Percentiles rank a stretch among this genome's conserved stretches.
These are phyloP conservation scores for Phialophora expanda DNA, from an alignment of 2,329 filamentous ascomycete species.

Conservation along the genomic window DNA sequence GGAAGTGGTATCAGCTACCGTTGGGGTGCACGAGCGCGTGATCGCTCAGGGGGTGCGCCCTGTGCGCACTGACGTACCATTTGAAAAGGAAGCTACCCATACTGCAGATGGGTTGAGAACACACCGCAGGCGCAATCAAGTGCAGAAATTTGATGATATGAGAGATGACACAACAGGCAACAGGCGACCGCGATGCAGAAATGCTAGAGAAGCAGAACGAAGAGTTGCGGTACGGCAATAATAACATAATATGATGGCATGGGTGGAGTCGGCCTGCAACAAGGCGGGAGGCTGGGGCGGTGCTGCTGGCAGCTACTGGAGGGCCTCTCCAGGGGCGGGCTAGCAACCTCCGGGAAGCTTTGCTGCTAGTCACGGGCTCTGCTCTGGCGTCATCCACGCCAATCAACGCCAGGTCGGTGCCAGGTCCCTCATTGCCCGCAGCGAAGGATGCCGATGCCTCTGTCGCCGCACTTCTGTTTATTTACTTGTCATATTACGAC, in stretches of 20 bases:
- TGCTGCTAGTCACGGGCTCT: slow-evolving; percentile 3
- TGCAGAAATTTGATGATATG: slow-evolving; percentile 6
- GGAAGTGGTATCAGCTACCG: slow-evolving; percentile 23
- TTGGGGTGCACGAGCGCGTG: slow-evolving; percentile 7
- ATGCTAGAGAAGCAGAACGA: slow-evolving; percentile 40
- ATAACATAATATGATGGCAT: slow-evolving; percentile 22
- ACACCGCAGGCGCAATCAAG: slow-evolving; percentile 10
- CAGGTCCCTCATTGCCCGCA: neutral
- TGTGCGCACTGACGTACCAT: slow-evolving; percentile 35
- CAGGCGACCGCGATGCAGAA: slow-evolving; percentile 40
- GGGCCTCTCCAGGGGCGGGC: slow-evolving; percentile 2
- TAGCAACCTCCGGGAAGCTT: neutral
- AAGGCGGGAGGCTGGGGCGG: slow-evolving; percentile 7
- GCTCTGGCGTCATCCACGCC: neutral
- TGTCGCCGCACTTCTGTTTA: neutral
- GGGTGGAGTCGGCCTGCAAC: slow-evolving; percentile 14
- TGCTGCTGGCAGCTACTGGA: slow-evolving; percentile 1
- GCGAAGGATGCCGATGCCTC: neutral
- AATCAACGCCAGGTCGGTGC: neutral
- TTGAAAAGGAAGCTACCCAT: slow-evolving; percentile 40
- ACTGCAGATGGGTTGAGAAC: slow-evolving; percentile 1
- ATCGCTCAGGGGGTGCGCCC: slow-evolving; percentile 18
- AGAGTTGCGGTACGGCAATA: slow-evolving; percentile 7
- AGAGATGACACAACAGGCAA: slow-evolving; percentile 28
- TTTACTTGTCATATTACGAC: neutral